These are phyloP conservation scores for Sphaerostilbella broomeana DNA, from an alignment of 2,329 filamentous ascomycete genomes.

Conservation along the genomic window DNA sequence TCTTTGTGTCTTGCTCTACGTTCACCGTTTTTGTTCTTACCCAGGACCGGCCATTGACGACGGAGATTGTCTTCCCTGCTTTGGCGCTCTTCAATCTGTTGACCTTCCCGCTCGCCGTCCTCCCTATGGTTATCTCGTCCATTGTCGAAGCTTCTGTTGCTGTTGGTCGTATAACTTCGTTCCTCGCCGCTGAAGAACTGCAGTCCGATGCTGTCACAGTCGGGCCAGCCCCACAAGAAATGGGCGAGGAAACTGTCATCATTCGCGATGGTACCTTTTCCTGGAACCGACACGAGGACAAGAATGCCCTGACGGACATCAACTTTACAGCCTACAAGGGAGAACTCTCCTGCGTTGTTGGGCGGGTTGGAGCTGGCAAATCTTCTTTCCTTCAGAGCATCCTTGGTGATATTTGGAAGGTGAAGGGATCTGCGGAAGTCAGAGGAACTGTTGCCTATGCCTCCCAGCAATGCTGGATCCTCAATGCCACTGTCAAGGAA, in stretches of 20 bases:
- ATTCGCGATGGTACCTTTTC: constrained; percentile 85
- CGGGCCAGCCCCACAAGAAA: constrained; percentile 62
- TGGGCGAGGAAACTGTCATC: constrained; percentile 78
- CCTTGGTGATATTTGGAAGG: constrained; percentile 87
- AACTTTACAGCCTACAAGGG: constrained; percentile 87
- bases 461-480: constrained; percentile 88
- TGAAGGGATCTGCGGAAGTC: constrained; percentile 73
- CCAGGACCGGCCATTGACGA: constrained; percentile 72
- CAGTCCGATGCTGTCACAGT: constrained; percentile 73
- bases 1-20: constrained; percentile 93
- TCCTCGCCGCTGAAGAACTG: constrained; percentile 81
- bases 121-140: constrained; percentile 96
- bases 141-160: constrained; percentile 96
- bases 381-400: constrained; percentile 86
- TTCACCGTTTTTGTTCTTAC: constrained; percentile 92
- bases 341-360: constrained; percentile 86
- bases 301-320: constrained; percentile 70
- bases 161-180: constrained; percentile 75
- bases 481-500: constrained; percentile 95
- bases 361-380: constrained; percentile 90
- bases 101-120: constrained; percentile 85
- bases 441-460: constrained; percentile 85
- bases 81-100: constrained; percentile 84
- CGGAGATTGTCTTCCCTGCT: constrained; percentile 92
- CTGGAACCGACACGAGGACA: constrained; percentile 79